Conservation (phyloP, 129 eudicot species). For the Cynara cardunculus region DNA sequence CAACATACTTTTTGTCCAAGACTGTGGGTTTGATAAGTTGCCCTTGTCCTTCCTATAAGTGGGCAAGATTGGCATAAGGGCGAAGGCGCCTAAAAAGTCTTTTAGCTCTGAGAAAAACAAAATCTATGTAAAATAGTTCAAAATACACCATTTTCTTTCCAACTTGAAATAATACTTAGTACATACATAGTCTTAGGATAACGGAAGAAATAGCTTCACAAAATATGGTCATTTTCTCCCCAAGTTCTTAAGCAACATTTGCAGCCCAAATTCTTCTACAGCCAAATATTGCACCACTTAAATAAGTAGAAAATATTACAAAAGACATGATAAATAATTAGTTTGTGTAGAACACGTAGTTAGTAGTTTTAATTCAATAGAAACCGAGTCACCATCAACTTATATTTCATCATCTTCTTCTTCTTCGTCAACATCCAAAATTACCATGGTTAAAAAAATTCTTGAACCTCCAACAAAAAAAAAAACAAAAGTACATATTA, state of each 20-base stretch:
- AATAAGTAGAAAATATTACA: not conserved
- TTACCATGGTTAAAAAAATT: not conserved
- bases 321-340: no score
- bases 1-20: not conserved
- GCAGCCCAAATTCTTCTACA: not conserved
- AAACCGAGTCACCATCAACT: not conserved
- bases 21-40: not conserved
- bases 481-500: not conserved
- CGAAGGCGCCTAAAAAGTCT: not conserved
- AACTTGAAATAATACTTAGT: no score
- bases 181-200: not conserved
- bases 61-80: not conserved
- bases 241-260: not conserved
- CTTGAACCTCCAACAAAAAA: not conserved
- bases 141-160: not conserved
- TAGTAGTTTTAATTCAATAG: not conserved
- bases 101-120: not conserved
- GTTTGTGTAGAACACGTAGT: not conserved
- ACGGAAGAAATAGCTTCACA: not conserved
- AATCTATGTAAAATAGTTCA: not conserved
- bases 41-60: not conserved
- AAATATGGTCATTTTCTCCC: not conserved
- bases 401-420: no score
- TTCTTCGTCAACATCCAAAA: not conserved
- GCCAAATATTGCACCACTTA: not conserved